phyloP scores from a whole-genome alignment of 2,329 filamentous ascomycete species.

The Zymoseptoria pseudotritici region DNA sequence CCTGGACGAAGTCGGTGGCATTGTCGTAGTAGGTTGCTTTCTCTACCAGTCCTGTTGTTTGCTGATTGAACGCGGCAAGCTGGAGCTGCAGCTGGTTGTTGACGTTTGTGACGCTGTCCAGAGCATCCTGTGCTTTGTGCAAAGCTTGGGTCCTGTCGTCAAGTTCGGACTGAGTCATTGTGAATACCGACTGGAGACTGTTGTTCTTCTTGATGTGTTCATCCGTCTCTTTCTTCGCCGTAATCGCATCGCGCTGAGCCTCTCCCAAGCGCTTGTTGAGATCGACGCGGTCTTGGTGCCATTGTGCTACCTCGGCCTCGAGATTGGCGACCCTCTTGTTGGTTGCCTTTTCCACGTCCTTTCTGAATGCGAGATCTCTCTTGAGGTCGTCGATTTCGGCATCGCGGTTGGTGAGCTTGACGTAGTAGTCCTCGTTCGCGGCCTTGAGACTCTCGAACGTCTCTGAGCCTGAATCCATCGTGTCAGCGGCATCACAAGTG shows the following conservation, averaged over 20 bases:
- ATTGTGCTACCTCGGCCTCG: not conserved
- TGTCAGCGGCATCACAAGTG: not conserved
- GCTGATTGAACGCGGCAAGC: not conserved
- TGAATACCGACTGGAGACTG: not conserved
- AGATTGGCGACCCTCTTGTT: not conserved
- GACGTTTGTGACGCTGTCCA: not conserved
- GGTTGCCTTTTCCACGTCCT: not conserved
- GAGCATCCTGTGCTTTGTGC: not conserved
- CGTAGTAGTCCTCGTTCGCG: conserved; percentile 3
- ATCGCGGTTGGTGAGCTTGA: conserved; percentile 3
- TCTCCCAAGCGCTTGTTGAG: not conserved
- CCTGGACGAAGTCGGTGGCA: conserved; percentile 1
- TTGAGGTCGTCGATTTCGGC: not conserved
- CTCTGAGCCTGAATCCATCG: conserved; percentile 1
- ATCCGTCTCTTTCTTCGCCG: not conserved
- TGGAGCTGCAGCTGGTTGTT: not conserved
- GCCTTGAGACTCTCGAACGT: not conserved
- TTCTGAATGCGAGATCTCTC: not conserved
- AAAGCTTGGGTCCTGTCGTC: not conserved
- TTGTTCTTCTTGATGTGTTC: not conserved
- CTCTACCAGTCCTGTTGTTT: not conserved
- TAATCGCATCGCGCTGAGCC: not conserved
- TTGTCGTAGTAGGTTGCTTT: not conserved
- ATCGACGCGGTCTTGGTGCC: not conserved
- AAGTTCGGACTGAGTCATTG: not conserved